A percentile compares a stretch with the other conserved stretches of the same genome.
These are phyloP conservation scores for thale cress (Arabidopsis thaliana) DNA, from an alignment of 345 rosid genomes.

Conservation along the genomic window DNA sequence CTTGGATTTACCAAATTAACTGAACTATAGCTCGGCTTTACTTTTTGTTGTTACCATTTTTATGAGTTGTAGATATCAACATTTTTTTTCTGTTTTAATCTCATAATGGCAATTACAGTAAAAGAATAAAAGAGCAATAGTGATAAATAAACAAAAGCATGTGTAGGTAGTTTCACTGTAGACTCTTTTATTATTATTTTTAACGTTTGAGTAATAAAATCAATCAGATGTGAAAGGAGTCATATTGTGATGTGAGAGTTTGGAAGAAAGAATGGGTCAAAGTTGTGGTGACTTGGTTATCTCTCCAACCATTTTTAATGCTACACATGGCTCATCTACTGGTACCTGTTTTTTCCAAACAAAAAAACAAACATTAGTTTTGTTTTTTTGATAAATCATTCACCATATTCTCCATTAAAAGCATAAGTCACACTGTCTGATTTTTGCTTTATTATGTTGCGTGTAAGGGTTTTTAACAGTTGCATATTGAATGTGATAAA, in stretches of 20 bases:
- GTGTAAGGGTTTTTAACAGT: slow-evolving; percentile 7
- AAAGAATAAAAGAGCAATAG: background rate
- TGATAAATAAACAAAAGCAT: background rate
- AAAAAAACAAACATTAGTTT: slow-evolving; percentile 1
- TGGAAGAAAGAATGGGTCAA: slow-evolving; percentile 33
- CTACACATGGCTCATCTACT: slow-evolving; percentile 82
- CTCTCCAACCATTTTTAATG: slow-evolving; percentile 76
- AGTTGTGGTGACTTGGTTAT: slow-evolving; percentile 71
- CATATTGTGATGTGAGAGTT: slow-evolving; percentile 17
- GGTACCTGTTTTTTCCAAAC: slow-evolving; percentile 65
- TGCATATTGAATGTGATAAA: slow-evolving; percentile 1
- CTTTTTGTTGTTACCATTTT: background rate
- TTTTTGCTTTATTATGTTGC: slow-evolving; percentile 20
- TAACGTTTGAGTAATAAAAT: slow-evolving; percentile 21
- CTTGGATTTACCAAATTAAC: background rate
- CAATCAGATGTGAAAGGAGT: slow-evolving; percentile 33
- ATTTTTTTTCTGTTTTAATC: too few species aligned
- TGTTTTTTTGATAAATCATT: background rate
- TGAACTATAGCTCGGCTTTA: background rate
- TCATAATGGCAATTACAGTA: too few species aligned
- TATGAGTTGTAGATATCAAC: too few species aligned
- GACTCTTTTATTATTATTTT: background rate
- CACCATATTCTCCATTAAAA: slow-evolving; percentile 3
- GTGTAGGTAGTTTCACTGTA: slow-evolving; percentile 16
- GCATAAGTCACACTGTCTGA: background rate